These are phyloP conservation scores for Spirogloea muscicola DNA, from an alignment of 139 green algal species.

Conservation along the genomic window DNA sequence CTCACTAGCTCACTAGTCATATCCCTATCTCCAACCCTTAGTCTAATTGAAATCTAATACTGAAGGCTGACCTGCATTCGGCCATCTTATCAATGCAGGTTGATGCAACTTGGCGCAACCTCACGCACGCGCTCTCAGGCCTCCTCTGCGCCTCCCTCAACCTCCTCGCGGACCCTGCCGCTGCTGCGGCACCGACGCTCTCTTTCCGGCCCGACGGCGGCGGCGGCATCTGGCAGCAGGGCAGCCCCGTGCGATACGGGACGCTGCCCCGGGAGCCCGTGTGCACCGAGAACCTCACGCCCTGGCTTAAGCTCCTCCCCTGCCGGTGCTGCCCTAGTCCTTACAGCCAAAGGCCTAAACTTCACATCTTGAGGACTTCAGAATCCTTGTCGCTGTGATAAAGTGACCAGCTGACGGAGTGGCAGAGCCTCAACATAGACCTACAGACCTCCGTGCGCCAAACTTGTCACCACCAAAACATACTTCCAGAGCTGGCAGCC, in stretches of 20 bases:
- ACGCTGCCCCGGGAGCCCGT: constrained; percentile 68
- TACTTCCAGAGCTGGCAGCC: no score
- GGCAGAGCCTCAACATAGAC: neutral
- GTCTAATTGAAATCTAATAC: no score
- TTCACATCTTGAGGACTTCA: constrained; percentile 48
- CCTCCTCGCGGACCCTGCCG: constrained; percentile 4
- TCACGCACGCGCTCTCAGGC: constrained; percentile 45
- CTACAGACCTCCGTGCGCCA: neutral
- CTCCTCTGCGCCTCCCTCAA: constrained; percentile 54
- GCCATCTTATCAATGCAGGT: constrained; percentile 19
- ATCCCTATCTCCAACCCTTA: no score
- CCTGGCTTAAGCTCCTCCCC: constrained; percentile 86
- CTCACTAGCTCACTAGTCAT: no score
- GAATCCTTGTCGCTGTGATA: neutral
- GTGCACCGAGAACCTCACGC: constrained; percentile 87
- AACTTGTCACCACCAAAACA: no score
- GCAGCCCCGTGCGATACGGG: constrained; percentile 54
- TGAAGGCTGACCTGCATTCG: no score
- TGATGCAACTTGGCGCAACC: constrained; percentile 38
- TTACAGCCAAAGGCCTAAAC: constrained; percentile 50
- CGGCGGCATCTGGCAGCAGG: no score
- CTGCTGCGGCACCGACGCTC: neutral
- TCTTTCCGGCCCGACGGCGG: no score
- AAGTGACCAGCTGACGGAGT: neutral
- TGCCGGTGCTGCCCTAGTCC: no score